Conservation (phyloP, 1,284 basidiomycete species). For the Volvariella surrecta region DNA sequence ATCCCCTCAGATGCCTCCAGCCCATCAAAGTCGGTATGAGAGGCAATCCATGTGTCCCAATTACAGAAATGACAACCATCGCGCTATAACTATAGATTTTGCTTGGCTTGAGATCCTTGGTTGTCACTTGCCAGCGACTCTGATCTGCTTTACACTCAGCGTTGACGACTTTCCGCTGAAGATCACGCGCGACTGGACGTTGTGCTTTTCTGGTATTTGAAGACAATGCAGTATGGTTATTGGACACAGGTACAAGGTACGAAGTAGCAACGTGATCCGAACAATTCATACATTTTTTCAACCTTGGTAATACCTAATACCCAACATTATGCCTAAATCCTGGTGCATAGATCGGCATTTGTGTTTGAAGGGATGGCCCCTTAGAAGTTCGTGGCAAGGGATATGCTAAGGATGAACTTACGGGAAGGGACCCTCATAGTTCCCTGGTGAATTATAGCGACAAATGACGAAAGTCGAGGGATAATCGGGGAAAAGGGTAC, state of each 20-base stretch:
- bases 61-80: constrained; percentile 34
- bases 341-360: no score
- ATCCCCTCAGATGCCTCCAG: constrained; percentile 34
- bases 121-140: constrained; percentile 25
- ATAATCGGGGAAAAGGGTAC: constrained; percentile 15
- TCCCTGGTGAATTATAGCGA: constrained; percentile 18
- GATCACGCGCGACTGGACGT: constrained; percentile 16
- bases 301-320: no score
- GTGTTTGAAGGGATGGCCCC: no score
- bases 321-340: no score
- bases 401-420: no score
- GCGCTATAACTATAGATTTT: constrained; percentile 15
- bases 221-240: no score
- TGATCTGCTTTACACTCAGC: constrained; percentile 30
- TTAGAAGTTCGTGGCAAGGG: no score
- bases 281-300: no score
- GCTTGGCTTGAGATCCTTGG: constrained; percentile 21
- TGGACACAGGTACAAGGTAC: no score
- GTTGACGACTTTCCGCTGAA: constrained; percentile 25
- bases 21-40: constrained; percentile 28
- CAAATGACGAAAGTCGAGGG: constrained; percentile 17
- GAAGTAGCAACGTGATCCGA: no score
- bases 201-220: constrained; percentile 21
- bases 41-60: constrained; percentile 32
- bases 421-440: constrained; percentile 14